Conservation (phyloP, 257 asterid genomes). For the Scutellaria barbata region DNA sequence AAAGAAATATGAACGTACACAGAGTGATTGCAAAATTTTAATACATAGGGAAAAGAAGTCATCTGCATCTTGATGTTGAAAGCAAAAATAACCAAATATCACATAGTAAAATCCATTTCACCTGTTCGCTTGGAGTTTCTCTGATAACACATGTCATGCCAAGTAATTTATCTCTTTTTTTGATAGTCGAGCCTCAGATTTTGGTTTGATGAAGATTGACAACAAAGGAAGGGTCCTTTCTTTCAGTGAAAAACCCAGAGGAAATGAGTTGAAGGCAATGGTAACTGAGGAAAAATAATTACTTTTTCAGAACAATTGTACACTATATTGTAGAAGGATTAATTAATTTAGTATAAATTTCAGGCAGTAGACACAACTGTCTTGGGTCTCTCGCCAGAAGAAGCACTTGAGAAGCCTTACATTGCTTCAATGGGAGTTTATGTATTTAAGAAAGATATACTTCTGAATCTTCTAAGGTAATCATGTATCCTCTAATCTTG, state of each 20-base stretch:
- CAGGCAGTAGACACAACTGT: constrained; percentile 97
- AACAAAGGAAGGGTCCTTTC: constrained; percentile 73
- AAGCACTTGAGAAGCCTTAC: constrained; percentile 88
- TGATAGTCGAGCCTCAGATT: constrained; percentile 92
- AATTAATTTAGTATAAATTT: constrained; percentile 33
- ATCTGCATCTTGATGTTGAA: background rate
- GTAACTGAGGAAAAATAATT: constrained; percentile 46
- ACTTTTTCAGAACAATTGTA: constrained; percentile 23
- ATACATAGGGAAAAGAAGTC: background rate
- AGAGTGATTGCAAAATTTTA: background rate
- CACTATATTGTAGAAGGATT: background rate
- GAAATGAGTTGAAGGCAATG: constrained; percentile 85
- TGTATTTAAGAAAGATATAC: constrained; percentile 94
- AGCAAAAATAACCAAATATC: background rate
- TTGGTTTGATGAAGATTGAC: constrained; percentile 93
- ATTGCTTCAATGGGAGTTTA: constrained; percentile 99
- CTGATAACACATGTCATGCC: constrained; percentile 18
- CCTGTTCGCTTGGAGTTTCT: constrained; percentile 9
- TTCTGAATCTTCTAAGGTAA: constrained; percentile 84
- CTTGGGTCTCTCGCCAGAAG: constrained; percentile 80
- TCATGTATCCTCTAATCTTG: background rate
- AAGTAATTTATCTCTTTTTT: constrained; percentile 39
- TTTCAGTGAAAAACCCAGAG: constrained; percentile 88
- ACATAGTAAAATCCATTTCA: background rate
- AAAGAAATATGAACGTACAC: background rate